Base-by-base conservation (phyloP, 768 basidiomycete species). In the Crassisporium funariophilum region DNA sequence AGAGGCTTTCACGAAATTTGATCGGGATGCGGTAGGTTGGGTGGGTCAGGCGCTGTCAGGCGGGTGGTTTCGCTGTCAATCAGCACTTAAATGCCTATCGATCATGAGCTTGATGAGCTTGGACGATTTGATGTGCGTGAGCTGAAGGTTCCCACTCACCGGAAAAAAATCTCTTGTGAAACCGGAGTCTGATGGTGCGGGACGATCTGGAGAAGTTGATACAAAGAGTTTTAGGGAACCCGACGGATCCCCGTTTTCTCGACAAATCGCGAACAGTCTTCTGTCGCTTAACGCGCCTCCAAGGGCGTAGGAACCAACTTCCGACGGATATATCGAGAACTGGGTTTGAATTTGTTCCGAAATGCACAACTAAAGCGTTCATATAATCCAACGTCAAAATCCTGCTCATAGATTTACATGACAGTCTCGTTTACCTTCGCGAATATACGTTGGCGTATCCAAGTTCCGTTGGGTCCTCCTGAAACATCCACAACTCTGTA, bases 221-320 rank as follows among this genome's bases (percentile, higher is more conserved):
- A 77, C 72, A 53, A 77, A 76, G 58, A 79, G 74, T 53, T 74
- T 77, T n/a, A 79, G 66, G 10, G 72, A 74, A 5, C 75, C 77
- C 35, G 75, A 70, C 10, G 74, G 62, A 49, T 76, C 74, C 4
- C 77, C 76, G 35, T 63, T 69, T 50, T 73, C 67, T 21, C 60
- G 67, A 57, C 76, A 79, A 10, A 75, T 54, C 27, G 67, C 58
- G 50, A 71, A 75, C 20, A 79, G 59, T 22, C 62, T 56, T 12
- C 61, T 53, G 53, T 79, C 70, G 40, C 65, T 67, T 39, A 79
- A 58, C 5, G 75, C 66, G 16, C 56, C 62, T 47, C 73, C 72
- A 24, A 76, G 60, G 2, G 71, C 73, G 50, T 65, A 73, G 1
- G 70, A 66, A 10, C 75, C 76, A 25, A 76, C 73, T 62, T 79